These are phyloP conservation scores for Ganoderma leucocontextum DNA, from an alignment of 1,284 basidiomycete species.

Conservation along the genomic window DNA sequence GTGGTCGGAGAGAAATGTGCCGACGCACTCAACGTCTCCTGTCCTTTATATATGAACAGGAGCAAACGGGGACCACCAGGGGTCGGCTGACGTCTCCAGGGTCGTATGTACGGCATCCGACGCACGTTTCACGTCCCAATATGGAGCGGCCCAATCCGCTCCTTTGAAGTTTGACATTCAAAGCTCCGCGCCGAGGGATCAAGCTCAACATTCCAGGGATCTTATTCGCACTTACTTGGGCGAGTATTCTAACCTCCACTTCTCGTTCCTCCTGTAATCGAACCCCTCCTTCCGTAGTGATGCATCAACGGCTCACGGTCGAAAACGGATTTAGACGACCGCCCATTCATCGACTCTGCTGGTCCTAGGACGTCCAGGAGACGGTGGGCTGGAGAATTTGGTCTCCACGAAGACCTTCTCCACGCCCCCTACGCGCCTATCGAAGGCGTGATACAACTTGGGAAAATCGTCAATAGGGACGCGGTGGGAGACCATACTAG, in stretches of 20 bases:
- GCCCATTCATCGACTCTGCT: slow-evolving; percentile 64
- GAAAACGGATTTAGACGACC: background rate
- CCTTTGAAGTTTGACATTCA: no score
- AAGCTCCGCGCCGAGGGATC: no score
- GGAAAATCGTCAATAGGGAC: slow-evolving; percentile 71
- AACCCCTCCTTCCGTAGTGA: no score
- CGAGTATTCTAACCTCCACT: no score
- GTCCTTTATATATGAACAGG: background rate
- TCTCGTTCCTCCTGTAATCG: no score
- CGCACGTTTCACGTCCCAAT: slow-evolving; percentile 1
- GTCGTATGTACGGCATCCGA: background rate
- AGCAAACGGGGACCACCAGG: background rate
- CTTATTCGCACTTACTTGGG: no score
- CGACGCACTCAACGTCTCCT: background rate
- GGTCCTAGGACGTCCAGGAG: slow-evolving; percentile 55
- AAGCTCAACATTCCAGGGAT: no score
- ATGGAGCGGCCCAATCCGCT: background rate
- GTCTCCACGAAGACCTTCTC: slow-evolving; percentile 74
- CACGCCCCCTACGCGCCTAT: slow-evolving; percentile 65
- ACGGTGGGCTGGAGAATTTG: slow-evolving; percentile 56
- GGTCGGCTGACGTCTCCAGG: background rate
- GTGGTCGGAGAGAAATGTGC: background rate
- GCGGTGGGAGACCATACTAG: slow-evolving; percentile 68
- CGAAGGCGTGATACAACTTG: slow-evolving; percentile 66
- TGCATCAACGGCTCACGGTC: background rate